Base-by-base conservation (phyloP, 345 rosid genomes). In the Eucalyptus erythrocorys region DNA sequence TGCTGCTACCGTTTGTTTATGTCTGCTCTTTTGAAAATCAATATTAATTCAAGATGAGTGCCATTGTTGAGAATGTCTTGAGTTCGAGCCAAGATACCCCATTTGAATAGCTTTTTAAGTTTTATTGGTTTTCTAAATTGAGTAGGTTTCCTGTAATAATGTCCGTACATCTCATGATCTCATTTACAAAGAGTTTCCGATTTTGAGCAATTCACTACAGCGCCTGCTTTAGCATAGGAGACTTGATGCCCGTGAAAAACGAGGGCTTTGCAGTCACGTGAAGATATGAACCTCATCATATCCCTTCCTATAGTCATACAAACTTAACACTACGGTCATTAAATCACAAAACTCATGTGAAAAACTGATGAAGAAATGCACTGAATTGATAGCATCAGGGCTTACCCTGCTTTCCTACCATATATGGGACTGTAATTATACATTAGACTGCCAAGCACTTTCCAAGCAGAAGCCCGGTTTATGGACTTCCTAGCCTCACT, bases 391-490 rank as follows among this genome's bases (percentile, higher is more conserved):
- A 17, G 42, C 80, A 68, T 9, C 2, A 34, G 43, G 55, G 27
- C 93, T 92, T 94, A 96, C 99, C 99, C 98, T 22, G 94, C 96
- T 88, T 93, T 95, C 88, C 99, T 96, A n/a, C 98, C 93, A 71
- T 93, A 96, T 1, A 95, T 96, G 86, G 98, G 96, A 55, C 96
- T 93, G 91, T 93, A 93, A 88, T 96, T 97, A 88, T 97, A 97
- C 15, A 96, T 96, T 47, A 96, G 95, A 88, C 94, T 96, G 89
- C 89, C 95, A 1, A 95, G 95, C 88, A 97, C 96, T 87, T 93
- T 92, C 85, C 85, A 89, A 88, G 93, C 85, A 37, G 96, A 87
- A 22, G 98, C 96, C 92, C 96, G 92, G 92, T 94, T 96, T 88
- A 85, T 42, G 4, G 99, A 97, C 89, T 96, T 97, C 93, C 99